phyloP scores from a whole-genome alignment of 306 rosid species.

The Pyrus pyrifolia region DNA sequence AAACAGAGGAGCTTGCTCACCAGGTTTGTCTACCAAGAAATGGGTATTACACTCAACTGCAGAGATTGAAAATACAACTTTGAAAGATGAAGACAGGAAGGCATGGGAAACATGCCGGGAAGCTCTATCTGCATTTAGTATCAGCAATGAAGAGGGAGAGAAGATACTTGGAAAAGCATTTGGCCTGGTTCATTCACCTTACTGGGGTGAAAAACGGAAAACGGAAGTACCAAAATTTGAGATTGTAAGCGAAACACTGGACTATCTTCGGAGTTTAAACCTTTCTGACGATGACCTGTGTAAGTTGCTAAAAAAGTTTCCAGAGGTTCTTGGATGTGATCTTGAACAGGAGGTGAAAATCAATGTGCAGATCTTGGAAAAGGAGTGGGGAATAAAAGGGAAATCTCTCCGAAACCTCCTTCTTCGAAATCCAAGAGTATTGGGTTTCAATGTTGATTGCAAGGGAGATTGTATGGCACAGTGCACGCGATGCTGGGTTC shows the following conservation, averaged over 20 bases:
- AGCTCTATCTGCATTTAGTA: constrained; percentile 48
- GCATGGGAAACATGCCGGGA: constrained; percentile 63
- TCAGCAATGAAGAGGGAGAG: constrained; percentile 66
- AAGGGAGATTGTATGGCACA: constrained; percentile 92
- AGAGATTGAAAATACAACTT: constrained; percentile 36
- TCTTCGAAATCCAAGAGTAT: constrained; percentile 75
- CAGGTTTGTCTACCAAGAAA: constrained; percentile 28
- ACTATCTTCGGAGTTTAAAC: constrained; percentile 61
- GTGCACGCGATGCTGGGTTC: constrained; percentile 96
- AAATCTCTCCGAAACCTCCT: constrained; percentile 71
- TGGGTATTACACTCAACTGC: constrained; percentile 51
- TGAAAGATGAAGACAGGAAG: constrained; percentile 48
- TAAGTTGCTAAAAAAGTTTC: constrained; percentile 83
- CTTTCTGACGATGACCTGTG: constrained; percentile 70
- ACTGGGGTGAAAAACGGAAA: constrained; percentile 85
- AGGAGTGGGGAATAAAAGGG: constrained; percentile 71
- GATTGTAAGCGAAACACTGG: constrained; percentile 41
- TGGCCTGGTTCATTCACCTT: constrained; percentile 76
- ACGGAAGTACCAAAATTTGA: constrained; percentile 51
- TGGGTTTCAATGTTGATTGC: constrained; percentile 85
- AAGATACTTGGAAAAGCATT: constrained; percentile 90
- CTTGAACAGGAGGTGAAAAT: constrained; percentile 64
- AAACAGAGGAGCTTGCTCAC: constrained; percentile 26
- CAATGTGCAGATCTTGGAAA: constrained; percentile 60
- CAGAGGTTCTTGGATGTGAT: constrained; percentile 86